Percentiles rank a stretch among this genome's conserved stretches.
phyloP scores from a whole-genome alignment of 2,329 filamentous ascomycete genomes.

The Colletotrichum aenigma region DNA sequence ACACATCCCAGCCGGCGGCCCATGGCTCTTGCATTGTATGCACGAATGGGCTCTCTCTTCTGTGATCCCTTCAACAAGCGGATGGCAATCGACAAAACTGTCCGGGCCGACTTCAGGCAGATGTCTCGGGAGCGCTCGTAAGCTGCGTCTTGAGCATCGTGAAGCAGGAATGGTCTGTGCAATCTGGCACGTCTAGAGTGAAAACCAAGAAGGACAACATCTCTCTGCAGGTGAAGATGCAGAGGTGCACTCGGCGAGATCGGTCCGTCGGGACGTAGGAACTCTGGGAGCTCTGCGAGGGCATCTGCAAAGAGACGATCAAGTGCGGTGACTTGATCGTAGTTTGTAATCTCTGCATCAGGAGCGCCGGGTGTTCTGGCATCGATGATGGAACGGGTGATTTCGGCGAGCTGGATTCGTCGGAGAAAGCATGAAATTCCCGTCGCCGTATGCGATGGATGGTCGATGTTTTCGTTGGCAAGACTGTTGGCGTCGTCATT shows the following conservation, averaged over 20 bases:
- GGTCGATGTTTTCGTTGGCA: conserved; percentile 28
- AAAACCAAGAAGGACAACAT: conserved; percentile 24
- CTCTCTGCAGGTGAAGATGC: conserved; percentile 22
- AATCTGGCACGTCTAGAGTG: conserved; percentile 28
- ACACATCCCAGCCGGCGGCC: conserved; percentile 23
- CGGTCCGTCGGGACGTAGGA: conserved; percentile 15
- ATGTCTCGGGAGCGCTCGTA: conserved; percentile 18
- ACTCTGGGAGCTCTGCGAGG: conserved; percentile 22
- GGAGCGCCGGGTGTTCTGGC: conserved; percentile 27
- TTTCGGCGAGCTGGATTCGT: conserved; percentile 39
- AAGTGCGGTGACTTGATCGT: conserved; percentile 34
- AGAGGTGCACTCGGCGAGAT: conserved; percentile 18
- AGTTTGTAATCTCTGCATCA: conserved; percentile 33
- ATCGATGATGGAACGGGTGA: conserved; percentile 39
- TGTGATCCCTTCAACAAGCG: conserved; percentile 19
- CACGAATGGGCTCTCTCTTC: neutral
- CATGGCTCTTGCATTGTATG: neutral
- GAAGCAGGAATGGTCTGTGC: conserved; percentile 29
- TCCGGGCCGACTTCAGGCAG: conserved; percentile 28
- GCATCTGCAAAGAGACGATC: conserved; percentile 30
- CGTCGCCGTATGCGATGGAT: conserved; percentile 35
- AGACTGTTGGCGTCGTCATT: conserved; percentile 40
- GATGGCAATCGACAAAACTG: conserved; percentile 23
- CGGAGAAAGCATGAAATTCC: conserved; percentile 41
- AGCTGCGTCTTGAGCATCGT: neutral